Base-by-base conservation (phyloP, 2,329 filamentous ascomycete species). In the Pseudogymnoascus sp. region DNA sequence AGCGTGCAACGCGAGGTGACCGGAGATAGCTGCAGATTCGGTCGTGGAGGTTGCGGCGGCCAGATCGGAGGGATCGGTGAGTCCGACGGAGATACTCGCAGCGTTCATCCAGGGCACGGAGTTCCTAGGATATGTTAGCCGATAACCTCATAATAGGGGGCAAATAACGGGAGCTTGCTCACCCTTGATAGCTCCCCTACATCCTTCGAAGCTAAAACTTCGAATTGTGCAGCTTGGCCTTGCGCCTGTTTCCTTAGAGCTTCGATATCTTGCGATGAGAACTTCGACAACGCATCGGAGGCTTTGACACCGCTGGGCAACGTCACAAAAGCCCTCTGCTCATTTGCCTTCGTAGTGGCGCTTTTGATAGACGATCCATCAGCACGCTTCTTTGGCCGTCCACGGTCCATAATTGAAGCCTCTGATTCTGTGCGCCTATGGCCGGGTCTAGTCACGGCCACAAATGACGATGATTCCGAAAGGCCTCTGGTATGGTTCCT, bases 11-110 rank as follows among this genome's bases (percentile, higher is more conserved):
- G 33, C 88, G 84, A 8, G 88, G 86, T 17, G 87, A 88, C 61
- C 88, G 87, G 9, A 93, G 82, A 70, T 91, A 91, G 62, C 87
- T 85, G 75, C 90, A 90, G 76, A 93, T 91, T 50, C 90, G 84
- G 7, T 83, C 82, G 71, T 93, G 90, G 3, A 93, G 82, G 71
- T 89, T 91, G 68, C 89, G 87, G 28, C 90, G 86, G 0, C 88
- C 89, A n/a, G 86, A 82, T 13, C 89, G 84, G 15, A 93, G 82
- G 4, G 88, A 90, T 62, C 83, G 87, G 75, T 91, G 90, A 0
- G 89, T 93, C 66, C 85, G 87, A 57, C 89, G 86, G 60, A 93
- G 84, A 71, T 92, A 92, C 68, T 91, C 88, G 63, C 87, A 89
- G 63, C 89, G 84, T 71, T 91, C 87, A 69, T 93, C 89, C n/a